phyloP scores from a whole-genome alignment of 257 asterid species.

The Paulownia fortunei region DNA sequence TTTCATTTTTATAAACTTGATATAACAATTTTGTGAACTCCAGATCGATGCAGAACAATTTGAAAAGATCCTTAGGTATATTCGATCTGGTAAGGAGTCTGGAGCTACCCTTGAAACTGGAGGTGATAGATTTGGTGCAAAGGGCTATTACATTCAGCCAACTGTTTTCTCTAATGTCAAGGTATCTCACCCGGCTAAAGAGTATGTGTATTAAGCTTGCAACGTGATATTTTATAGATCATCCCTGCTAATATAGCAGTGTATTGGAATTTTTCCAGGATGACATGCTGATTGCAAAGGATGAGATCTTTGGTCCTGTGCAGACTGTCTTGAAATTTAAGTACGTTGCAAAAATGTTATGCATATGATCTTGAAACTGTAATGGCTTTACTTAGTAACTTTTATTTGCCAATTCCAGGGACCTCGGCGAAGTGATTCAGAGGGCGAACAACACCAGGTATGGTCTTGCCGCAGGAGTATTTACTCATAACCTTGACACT shows the following conservation, averaged over 20 bases:
- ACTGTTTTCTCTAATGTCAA: slow-evolving; percentile 88
- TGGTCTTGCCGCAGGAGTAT: slow-evolving; percentile 96
- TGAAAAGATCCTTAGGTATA: slow-evolving; percentile 71
- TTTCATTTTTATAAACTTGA: slow-evolving; percentile 27
- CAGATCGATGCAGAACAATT: slow-evolving; percentile 83
- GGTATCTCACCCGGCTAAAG: slow-evolving; percentile 46
- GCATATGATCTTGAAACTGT: not conserved
- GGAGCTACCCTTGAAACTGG: slow-evolving; percentile 96
- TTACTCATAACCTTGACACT: slow-evolving; percentile 79
- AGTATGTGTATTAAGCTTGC: not conserved
- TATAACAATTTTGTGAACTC: slow-evolving; percentile 2
- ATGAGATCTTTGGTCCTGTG: slow-evolving; percentile 97
- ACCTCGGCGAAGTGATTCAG: slow-evolving; percentile 67
- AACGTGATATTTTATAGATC: not conserved
- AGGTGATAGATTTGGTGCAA: slow-evolving; percentile 64
- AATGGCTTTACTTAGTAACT: not conserved
- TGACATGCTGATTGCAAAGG: slow-evolving; percentile 83
- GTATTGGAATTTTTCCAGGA: slow-evolving; percentile 53
- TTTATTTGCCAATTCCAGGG: slow-evolving; percentile 46
- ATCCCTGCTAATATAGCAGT: slow-evolving; percentile 19
- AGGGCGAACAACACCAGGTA: slow-evolving; percentile 68
- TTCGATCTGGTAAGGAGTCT: slow-evolving; percentile 62
- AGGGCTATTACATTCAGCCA: slow-evolving; percentile 85
- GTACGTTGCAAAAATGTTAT: slow-evolving; percentile 42
- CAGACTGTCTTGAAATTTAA: slow-evolving; percentile 79